Evolutionary conservation across 2,329 filamentous ascomycete genomes (phyloP).

Genomic region (Eutypa lata): DNA sequence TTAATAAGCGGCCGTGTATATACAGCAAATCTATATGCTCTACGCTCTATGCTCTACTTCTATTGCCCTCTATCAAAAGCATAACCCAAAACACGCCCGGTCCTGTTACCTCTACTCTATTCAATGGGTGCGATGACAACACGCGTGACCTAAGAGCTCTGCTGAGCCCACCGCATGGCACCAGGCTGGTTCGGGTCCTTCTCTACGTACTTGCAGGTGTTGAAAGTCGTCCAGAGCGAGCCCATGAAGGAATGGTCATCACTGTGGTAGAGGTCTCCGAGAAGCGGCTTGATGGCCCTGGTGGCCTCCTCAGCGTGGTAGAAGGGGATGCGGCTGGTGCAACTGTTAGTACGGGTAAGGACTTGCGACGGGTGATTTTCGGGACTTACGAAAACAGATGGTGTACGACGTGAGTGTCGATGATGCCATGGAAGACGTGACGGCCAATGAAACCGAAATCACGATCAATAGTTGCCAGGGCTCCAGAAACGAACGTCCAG

Average conservation of each 20-base stretch:
- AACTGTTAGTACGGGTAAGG: conserved; percentile 3
- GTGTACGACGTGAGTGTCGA: conserved; percentile 56
- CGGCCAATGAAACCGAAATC: conserved; percentile 62
- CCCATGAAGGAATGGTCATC: conserved; percentile 32
- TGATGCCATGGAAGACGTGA: conserved; percentile 66
- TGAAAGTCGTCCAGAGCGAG: conserved; percentile 29
- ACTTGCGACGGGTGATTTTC: background rate
- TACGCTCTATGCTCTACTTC: too few relatives aligned
- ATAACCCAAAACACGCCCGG: too few relatives aligned
- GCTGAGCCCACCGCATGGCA: conserved; percentile 19
- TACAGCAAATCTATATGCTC: too few relatives aligned
- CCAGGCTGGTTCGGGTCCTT: conserved; percentile 23
- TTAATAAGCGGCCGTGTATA: too few relatives aligned
- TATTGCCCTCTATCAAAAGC: too few relatives aligned
- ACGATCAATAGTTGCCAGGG: conserved; percentile 61
- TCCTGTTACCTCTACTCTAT: too few relatives aligned
- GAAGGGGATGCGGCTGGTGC: conserved; percentile 42
- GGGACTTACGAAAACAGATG: conserved; percentile 45
- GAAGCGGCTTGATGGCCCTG: conserved; percentile 42
- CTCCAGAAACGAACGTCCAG: conserved; percentile 63
- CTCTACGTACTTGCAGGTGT: conserved; percentile 32
- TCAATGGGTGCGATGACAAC: too few relatives aligned
- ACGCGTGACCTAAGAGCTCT: too few relatives aligned
- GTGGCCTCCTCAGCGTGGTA: conserved; percentile 52
- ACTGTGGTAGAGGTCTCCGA: conserved; percentile 43